phyloP scores from a whole-genome alignment of 2,329 filamentous ascomycete species.

The Botrytis pseudocinerea region DNA sequence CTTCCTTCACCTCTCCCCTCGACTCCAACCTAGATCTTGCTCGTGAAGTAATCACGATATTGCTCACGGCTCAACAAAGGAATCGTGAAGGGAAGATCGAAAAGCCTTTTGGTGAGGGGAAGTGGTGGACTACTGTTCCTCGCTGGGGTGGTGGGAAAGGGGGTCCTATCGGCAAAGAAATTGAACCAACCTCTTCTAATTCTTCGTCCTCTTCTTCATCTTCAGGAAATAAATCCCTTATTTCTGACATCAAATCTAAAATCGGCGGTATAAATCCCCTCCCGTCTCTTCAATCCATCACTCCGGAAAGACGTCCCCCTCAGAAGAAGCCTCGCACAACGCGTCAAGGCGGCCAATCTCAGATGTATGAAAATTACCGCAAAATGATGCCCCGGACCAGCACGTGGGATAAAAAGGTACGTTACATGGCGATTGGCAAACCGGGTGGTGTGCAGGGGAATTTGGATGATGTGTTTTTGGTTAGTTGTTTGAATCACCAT shows the following conservation, averaged over 20 bases:
- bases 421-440: slow-evolving; percentile 59
- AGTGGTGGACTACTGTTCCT: slow-evolving; percentile 62
- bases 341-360: slow-evolving; percentile 43
- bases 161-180: slow-evolving; percentile 62
- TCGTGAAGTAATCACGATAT: slow-evolving; percentile 59
- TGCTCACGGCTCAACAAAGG: slow-evolving; percentile 65
- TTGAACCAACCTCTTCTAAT: slow-evolving; percentile 18
- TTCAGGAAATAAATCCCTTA: background rate
- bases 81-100: slow-evolving; percentile 58
- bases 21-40: slow-evolving; percentile 64
- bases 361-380: slow-evolving; percentile 65
- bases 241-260: slow-evolving; percentile 27
- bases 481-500: slow-evolving; percentile 64
- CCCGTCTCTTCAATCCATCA: background rate
- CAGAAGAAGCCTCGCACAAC: slow-evolving; percentile 27
- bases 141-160: slow-evolving; percentile 65
- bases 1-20: slow-evolving; percentile 52
- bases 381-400: slow-evolving; percentile 59
- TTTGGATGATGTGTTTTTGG: slow-evolving; percentile 62
- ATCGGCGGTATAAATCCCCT: slow-evolving; percentile 29
- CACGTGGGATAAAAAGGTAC: slow-evolving; percentile 61
- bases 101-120: slow-evolving; percentile 55
- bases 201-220: slow-evolving; percentile 5
- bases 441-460: slow-evolving; percentile 51
- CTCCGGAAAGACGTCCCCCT: slow-evolving; percentile 8